Evolutionary conservation across 495 filamentous ascomycete genomes (phyloP).

Genomic region (Hypoxylon trugodes): DNA sequence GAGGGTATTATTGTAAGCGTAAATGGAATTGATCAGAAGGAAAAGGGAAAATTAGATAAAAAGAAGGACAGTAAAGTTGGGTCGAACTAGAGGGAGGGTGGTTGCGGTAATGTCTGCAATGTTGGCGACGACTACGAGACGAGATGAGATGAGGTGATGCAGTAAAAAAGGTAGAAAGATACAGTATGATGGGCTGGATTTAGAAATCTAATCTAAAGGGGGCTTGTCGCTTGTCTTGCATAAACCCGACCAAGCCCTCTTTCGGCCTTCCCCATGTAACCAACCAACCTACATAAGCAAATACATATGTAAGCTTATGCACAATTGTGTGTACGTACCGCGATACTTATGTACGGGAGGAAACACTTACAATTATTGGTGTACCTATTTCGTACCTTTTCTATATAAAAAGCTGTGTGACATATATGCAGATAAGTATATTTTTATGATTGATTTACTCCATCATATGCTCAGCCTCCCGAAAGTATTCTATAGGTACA

Average conservation of each 20-base stretch:
- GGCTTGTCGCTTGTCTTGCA: slow-evolving; percentile 12
- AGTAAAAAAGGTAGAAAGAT: not conserved
- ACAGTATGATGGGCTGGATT: slow-evolving; percentile 2
- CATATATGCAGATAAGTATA: no score
- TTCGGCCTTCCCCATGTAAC: slow-evolving; percentile 26
- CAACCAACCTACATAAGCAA: not conserved
- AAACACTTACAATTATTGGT: no score
- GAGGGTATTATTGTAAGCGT: slow-evolving; percentile 38
- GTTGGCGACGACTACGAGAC: slow-evolving; percentile 28
- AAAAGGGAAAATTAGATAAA: slow-evolving; percentile 2
- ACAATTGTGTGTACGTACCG: not conserved
- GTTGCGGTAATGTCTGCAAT: slow-evolving; percentile 46
- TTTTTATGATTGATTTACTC: no score
- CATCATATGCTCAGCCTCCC: no score
- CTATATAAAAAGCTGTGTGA: no score
- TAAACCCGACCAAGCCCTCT: slow-evolving; percentile 17
- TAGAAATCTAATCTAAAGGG: slow-evolving; percentile 23
- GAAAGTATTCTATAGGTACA: no score
- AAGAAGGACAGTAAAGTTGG: slow-evolving; percentile 26
- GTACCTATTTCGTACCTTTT: not conserved
- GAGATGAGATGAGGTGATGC: slow-evolving; percentile 29
- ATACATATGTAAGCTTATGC: not conserved
- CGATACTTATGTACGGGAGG: no score
- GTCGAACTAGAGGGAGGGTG: slow-evolving; percentile 48
- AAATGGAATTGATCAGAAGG: not conserved